Percentiles rank a stretch among this genome's conserved stretches.
Evolutionary conservation across 2,329 filamentous ascomycete genomes (phyloP).

Genomic region (Ophiostoma quercus): DNA sequence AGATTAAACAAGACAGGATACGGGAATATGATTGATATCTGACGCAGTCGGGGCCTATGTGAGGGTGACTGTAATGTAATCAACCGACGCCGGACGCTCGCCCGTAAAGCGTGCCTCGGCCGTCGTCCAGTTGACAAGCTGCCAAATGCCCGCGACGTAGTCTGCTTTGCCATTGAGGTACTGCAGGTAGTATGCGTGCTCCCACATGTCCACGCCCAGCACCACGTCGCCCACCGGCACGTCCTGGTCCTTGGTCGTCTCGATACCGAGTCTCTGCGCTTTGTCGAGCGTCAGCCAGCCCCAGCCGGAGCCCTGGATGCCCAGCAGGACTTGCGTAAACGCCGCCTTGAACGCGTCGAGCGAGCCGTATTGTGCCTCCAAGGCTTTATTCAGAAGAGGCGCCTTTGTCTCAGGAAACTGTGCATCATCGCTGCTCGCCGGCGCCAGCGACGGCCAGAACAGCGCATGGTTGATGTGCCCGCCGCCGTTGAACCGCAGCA

Average conservation of each 20-base stretch:
- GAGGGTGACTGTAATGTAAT: neutral
- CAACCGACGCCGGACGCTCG: neutral
- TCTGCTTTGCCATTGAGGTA: slow-evolving; percentile 70
- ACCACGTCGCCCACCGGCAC: slow-evolving; percentile 47
- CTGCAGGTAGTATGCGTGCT: slow-evolving; percentile 87
- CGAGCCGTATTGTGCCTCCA: slow-evolving; percentile 61
- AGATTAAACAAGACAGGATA: neutral
- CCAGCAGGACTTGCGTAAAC: slow-evolving; percentile 61
- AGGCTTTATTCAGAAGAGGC: slow-evolving; percentile 49
- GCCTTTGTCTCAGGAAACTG: slow-evolving; percentile 44
- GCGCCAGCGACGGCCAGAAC: slow-evolving; percentile 66
- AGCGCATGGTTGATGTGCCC: slow-evolving; percentile 63
- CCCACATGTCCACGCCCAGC: slow-evolving; percentile 84
- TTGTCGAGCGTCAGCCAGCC: slow-evolving; percentile 59
- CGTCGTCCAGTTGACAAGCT: slow-evolving; percentile 71
- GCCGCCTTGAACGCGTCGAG: slow-evolving; percentile 62
- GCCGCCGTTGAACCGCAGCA: slow-evolving; percentile 62
- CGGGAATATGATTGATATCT: too few species aligned
- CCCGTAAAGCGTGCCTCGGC: slow-evolving; percentile 54
- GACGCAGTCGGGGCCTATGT: neutral
- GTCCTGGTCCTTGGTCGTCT: slow-evolving; percentile 81
- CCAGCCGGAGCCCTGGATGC: slow-evolving; percentile 80
- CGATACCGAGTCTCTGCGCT: slow-evolving; percentile 58
- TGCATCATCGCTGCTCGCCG: slow-evolving; percentile 54
- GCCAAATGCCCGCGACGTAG: slow-evolving; percentile 72